phyloP scores from a whole-genome alignment of 1,284 basidiomycete species.

The Trametes hirsuta region DNA sequence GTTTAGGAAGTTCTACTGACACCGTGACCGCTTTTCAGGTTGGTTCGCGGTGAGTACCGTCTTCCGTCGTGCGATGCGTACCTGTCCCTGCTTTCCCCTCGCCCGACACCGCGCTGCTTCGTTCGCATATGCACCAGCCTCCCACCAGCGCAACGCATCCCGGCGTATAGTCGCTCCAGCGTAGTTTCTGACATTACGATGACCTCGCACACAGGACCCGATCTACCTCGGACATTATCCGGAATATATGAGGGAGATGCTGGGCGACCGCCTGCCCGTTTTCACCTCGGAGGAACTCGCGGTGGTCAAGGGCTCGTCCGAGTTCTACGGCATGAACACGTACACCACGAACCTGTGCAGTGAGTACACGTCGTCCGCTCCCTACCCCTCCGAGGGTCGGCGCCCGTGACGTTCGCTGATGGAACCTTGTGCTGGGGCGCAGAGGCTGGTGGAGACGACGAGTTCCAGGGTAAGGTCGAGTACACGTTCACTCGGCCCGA shows the following conservation, averaged over 20 bases:
- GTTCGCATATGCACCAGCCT: not conserved
- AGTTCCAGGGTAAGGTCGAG: constrained; percentile 66
- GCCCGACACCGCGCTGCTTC: not conserved
- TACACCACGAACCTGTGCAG: constrained; percentile 75
- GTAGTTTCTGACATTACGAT: not conserved
- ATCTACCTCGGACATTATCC: constrained; percentile 79
- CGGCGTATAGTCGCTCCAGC: not conserved
- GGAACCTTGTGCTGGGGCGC: not conserved
- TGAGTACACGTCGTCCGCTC: constrained; percentile 37
- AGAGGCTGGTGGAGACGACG: constrained; percentile 65
- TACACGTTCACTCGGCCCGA: constrained; percentile 66
- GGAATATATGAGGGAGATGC: constrained; percentile 57
- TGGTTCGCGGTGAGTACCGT: constrained; percentile 59
- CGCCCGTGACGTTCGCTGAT: not conserved
- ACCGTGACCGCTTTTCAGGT: constrained; percentile 38
- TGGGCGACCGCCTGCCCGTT: constrained; percentile 66
- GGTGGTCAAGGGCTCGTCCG: constrained; percentile 69
- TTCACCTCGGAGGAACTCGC: constrained; percentile 65
- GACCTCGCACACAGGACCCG: constrained; percentile 51
- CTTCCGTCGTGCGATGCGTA: not conserved
- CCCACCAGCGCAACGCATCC: not conserved
- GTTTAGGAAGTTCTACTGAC: constrained; percentile 16
- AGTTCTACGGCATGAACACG: constrained; percentile 75
- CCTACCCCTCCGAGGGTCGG: not conserved
- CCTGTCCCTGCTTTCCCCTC: not conserved